Evolutionary conservation across 2,329 filamentous ascomycete species (phyloP), one percentile per base, ranked within the genome.

Genomic region (Clarireedia hainanense): DNA sequence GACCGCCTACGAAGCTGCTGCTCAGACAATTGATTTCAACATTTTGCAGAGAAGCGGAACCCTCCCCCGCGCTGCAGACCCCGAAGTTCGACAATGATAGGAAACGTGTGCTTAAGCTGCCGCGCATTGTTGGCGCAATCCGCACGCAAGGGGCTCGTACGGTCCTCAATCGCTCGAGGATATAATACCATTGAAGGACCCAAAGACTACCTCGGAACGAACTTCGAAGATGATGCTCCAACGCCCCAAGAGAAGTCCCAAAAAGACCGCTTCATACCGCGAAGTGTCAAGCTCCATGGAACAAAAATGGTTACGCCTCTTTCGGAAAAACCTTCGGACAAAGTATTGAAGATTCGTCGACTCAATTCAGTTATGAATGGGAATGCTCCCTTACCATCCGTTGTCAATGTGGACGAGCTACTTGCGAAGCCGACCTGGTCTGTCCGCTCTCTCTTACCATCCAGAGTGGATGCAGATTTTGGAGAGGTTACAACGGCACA

Each of bases 341-440:
- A 37, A 4, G 4, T 15, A 4, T 9, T 51, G 17, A 34, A 39
- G 20, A 17, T 53, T 46, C 47, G 39, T 45, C 40, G 37, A 30
- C 17, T 48, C 15, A 45, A 27, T 4, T 6, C 34, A 14, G 9
- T 39, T 15, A 12, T 17, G 14, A 17, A 23, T 15, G 12, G 14
- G 14, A 17, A 23, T 40, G 42, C 4, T 12, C 30, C 10, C 12
- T 12, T 12, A 39, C 14, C 17, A 12, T 46, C 34, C 12, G 23
- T 54, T 40, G 60, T 62, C 20, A 58, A 65, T 49, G 54, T 55
- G 1, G 20, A 56, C 15, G 68, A 72, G n/a, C 75, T 87, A 54
- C 81, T 92, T 53, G 78, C 81, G 15, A 78, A 79, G 58, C 90
- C 91, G 23, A 86, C 81, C 49, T 96, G 91, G 91, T 96, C 91